A percentile compares a stretch with the other conserved stretches of the same genome.
phyloP scores from a whole-genome alignment of 352 stramenopile species.

The Phytopythium aichiense region DNA sequence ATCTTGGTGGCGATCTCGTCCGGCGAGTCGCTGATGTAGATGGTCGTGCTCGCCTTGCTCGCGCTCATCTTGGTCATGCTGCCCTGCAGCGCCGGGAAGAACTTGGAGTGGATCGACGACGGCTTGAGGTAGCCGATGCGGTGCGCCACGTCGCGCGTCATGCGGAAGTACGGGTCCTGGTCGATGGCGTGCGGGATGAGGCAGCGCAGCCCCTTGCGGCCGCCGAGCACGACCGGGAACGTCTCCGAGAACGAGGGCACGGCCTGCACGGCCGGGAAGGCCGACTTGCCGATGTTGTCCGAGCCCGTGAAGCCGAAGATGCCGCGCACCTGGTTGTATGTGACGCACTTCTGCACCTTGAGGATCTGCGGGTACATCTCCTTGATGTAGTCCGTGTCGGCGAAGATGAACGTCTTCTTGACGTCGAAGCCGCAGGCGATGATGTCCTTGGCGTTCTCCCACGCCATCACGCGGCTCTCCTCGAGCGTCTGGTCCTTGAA shows the following conservation, averaged over 20 bases:
- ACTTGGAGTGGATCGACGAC: slow-evolving; percentile 99
- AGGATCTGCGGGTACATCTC: slow-evolving; percentile 99
- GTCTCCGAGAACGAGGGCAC: slow-evolving; percentile 97
- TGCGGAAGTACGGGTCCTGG: slow-evolving; percentile 98
- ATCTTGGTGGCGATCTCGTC: slow-evolving; percentile 95
- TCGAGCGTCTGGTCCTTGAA: slow-evolving; percentile 96
- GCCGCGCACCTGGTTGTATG: slow-evolving; percentile 95
- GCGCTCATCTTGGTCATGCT: slow-evolving; percentile 98
- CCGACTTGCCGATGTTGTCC: slow-evolving; percentile 98
- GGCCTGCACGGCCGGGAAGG: slow-evolving; percentile 98
- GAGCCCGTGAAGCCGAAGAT: slow-evolving; percentile 99
- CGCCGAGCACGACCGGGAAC: slow-evolving; percentile 92
- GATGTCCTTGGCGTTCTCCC: slow-evolving; percentile 99
- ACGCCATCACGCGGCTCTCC: slow-evolving; percentile 91
- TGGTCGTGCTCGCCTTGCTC: slow-evolving; percentile 94
- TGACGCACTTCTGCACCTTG: slow-evolving; percentile 99
- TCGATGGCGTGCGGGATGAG: slow-evolving; percentile 99
- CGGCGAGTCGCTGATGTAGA: slow-evolving; percentile 98
- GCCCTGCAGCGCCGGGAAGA: slow-evolving; percentile 98
- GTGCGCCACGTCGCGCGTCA: slow-evolving; percentile 98
- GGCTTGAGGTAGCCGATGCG: slow-evolving; percentile 96
- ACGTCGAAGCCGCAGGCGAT: slow-evolving; percentile 97
- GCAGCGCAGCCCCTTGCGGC: slow-evolving; percentile 91
- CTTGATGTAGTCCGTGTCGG: slow-evolving; percentile 98
- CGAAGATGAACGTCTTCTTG: slow-evolving; percentile 99